Evolutionary conservation across 805 yeast genomes (phyloP).

Genomic region (Torulaspora franciscae): DNA sequence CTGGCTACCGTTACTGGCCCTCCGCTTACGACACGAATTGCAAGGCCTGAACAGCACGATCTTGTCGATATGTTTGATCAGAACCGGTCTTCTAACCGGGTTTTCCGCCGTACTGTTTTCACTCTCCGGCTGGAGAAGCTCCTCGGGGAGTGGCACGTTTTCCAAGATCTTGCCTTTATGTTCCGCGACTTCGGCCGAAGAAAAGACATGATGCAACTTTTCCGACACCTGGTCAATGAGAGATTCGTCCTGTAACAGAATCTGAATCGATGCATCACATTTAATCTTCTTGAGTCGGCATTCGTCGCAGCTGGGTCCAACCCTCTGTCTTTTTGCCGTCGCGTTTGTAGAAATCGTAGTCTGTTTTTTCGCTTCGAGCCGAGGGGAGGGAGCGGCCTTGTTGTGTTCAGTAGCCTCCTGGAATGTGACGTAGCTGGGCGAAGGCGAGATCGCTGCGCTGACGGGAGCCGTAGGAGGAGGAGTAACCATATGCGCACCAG

Average conservation of each 20-base stretch:
- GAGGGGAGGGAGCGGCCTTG: neutral
- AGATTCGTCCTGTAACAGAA: slow-evolving; percentile 33
- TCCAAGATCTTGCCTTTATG: slow-evolving; percentile 4
- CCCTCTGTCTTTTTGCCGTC: slow-evolving; percentile 47
- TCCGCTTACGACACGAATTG: slow-evolving; percentile 43
- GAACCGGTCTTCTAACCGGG: slow-evolving; percentile 6
- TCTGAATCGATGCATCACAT: slow-evolving; percentile 61
- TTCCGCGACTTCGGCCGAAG: slow-evolving; percentile 15
- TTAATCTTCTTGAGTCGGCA: slow-evolving; percentile 67
- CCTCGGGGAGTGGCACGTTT: slow-evolving; percentile 4
- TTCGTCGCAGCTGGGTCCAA: slow-evolving; percentile 71
- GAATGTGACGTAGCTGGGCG: slow-evolving; percentile 9
- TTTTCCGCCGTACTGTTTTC: neutral
- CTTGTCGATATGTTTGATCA: slow-evolving; percentile 32
- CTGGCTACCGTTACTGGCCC: slow-evolving; percentile 7
- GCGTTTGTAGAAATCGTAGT: neutral
- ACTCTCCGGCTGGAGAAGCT: neutral
- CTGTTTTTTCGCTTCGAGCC: neutral
- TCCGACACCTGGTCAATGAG: slow-evolving; percentile 19
- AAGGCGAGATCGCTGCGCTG: slow-evolving; percentile 11
- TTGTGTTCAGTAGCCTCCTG: neutral
- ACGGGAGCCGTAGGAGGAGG: slow-evolving; percentile 14
- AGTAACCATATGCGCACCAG: slow-evolving; percentile 5
- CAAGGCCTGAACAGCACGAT: slow-evolving; percentile 51
- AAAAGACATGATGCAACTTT: slow-evolving; percentile 23